Percentiles rank a stretch among this genome's conserved stretches.
Conservation (phyloP, 2,329 filamentous ascomycete genomes). For the Apiospora kogelbergensis region DNA sequence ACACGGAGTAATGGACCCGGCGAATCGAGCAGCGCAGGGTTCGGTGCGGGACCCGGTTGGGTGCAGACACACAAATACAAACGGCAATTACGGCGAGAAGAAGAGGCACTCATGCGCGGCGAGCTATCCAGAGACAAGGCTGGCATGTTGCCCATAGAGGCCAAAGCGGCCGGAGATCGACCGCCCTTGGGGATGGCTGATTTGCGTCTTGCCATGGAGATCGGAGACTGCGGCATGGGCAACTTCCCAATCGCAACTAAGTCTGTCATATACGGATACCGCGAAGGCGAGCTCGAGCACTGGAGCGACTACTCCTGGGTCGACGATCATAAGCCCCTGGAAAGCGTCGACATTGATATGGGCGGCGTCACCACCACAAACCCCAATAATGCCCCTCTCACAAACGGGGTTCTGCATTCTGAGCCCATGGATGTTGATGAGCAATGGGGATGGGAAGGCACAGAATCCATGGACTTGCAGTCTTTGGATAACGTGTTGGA, state of each 20-base stretch:
- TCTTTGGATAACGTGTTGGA: constrained; percentile 58
- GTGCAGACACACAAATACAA: constrained; percentile 80
- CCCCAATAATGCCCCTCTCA: constrained; percentile 39
- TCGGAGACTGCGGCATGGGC: constrained; percentile 74
- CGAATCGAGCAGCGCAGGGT: constrained; percentile 59
- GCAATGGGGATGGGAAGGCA: constrained; percentile 59
- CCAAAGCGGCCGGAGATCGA: constrained; percentile 71
- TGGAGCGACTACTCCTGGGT: constrained; percentile 61
- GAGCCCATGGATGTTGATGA: constrained; percentile 62
- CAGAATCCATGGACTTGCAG: constrained; percentile 49
- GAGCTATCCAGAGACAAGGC: constrained; percentile 73
- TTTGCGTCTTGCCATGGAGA: constrained; percentile 70
- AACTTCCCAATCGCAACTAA: constrained; percentile 76
- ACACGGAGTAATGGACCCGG: constrained; percentile 66
- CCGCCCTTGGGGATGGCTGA: constrained; percentile 76
- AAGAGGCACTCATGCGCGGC: constrained; percentile 70
- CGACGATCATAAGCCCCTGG: constrained; percentile 34
- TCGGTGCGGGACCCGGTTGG: constrained; percentile 66
- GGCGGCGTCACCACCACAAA: constrained; percentile 35
- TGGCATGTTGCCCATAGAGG: constrained; percentile 78
- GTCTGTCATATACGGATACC: constrained; percentile 67
- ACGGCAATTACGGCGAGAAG: constrained; percentile 72
- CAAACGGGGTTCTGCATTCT: constrained; percentile 42
- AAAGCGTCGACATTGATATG: constrained; percentile 31
- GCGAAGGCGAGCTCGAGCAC: constrained; percentile 74